Evolutionary conservation across 2,329 filamentous ascomycete species (phyloP).

Genomic region (Hypomyces rosellus): DNA sequence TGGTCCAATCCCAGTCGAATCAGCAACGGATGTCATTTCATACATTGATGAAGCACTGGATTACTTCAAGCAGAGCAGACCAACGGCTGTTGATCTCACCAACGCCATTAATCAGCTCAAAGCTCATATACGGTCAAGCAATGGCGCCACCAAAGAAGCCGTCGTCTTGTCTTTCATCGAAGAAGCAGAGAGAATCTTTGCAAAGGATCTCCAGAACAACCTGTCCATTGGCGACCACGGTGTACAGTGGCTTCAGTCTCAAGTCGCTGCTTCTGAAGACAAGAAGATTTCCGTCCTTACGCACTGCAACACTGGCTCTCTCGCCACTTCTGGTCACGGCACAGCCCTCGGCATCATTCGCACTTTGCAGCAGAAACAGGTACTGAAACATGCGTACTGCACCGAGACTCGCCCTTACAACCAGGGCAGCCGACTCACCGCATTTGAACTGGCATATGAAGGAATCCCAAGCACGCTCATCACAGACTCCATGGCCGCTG

Average conservation of each 20-base stretch:
- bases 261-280: slow-evolving; percentile 43
- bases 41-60: slow-evolving; percentile 73
- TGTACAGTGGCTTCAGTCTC: slow-evolving; percentile 70
- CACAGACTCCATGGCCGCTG: slow-evolving; percentile 93
- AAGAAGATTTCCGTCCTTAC: slow-evolving; percentile 72
- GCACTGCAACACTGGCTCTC: slow-evolving; percentile 95
- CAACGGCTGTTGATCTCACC: slow-evolving; percentile 89
- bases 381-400: slow-evolving; percentile 81
- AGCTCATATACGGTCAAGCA: slow-evolving; percentile 47
- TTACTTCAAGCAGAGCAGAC: slow-evolving; percentile 81
- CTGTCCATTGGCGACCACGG: slow-evolving; percentile 76
- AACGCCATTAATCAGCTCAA: slow-evolving; percentile 84
- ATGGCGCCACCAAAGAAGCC: slow-evolving; percentile 36
- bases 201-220: slow-evolving; percentile 83
- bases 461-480: slow-evolving; percentile 84
- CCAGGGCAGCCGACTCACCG: slow-evolving; percentile 89
- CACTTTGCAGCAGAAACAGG: slow-evolving; percentile 59
- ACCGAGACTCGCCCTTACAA: slow-evolving; percentile 98
- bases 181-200: slow-evolving; percentile 79
- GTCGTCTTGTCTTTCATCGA: slow-evolving; percentile 67
- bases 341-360: slow-evolving; percentile 93
- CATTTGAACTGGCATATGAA: slow-evolving; percentile 95
- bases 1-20: slow-evolving; percentile 37
- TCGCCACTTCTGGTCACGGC: slow-evolving; percentile 95
- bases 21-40: slow-evolving; percentile 52